Conservation (phyloP, 257 asterid species). For the Solanum bulbocastanum region DNA sequence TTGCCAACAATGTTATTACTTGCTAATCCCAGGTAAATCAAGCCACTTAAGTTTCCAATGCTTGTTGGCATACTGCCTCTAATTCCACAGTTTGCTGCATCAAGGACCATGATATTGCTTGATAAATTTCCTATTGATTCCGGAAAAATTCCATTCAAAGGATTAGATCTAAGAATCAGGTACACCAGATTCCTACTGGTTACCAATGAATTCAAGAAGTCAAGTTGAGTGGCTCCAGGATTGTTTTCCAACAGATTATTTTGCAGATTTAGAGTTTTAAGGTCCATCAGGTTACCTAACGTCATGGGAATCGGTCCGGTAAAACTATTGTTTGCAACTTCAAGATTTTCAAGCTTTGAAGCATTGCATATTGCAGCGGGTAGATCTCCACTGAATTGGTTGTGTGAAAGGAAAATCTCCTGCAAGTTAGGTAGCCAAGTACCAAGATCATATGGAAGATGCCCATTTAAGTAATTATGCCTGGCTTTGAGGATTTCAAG, state of each 20-base stretch:
- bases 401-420: constrained; percentile 26
- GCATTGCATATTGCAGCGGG: constrained; percentile 34
- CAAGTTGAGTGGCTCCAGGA: constrained; percentile 19
- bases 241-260: constrained; percentile 8
- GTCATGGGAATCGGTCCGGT: constrained; percentile 23
- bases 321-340: constrained; percentile 26
- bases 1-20: constrained; percentile 13
- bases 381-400: constrained; percentile 26
- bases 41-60: constrained; percentile 26
- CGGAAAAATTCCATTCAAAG: constrained; percentile 23
- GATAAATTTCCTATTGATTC: constrained; percentile 3
- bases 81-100: constrained; percentile 15
- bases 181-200: constrained; percentile 16
- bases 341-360: constrained; percentile 14
- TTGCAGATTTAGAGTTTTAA: constrained; percentile 16
- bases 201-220: constrained; percentile 22
- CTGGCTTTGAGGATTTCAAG: constrained; percentile 17
- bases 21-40: constrained; percentile 15
- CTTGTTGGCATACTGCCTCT: constrained; percentile 21
- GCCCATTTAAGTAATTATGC: constrained; percentile 23
- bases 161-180: constrained; percentile 19
- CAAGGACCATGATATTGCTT: constrained; percentile 17
- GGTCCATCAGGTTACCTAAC: constrained; percentile 26
- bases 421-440: constrained; percentile 26
- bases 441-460: constrained; percentile 32